Base-by-base conservation (phyloP, 176 grass and related monocot species). In the Oryza nivara region DNA sequence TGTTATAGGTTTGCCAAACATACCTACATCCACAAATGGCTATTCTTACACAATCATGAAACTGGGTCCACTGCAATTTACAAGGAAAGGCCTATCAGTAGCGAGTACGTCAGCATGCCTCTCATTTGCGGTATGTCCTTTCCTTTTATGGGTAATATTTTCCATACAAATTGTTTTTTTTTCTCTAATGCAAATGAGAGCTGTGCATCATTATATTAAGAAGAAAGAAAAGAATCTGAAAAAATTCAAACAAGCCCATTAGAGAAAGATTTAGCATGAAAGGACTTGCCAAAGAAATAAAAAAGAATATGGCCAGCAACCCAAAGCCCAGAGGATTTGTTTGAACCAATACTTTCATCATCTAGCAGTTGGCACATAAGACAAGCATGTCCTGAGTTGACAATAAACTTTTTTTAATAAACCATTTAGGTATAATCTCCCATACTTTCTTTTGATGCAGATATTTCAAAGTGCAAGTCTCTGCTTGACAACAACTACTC, bases 391-490 rank as follows among this genome's bases (percentile, higher is more conserved):
- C 25, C 68, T 46, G 45, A 73, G 70, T 73, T 60, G 15, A 72
- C 30, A 78, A 14, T 66, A 3, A 1, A 22, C 7, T 12, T 8
- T 45, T 28, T 16, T 28, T 16, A 49, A 23, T 80, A 46, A 65
- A 40, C 38, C 72, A 52, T 66, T 40, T 67, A 4, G 5, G 1
- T 54, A 60, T 58, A 22, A 25, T 60, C 23, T 85, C 54, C 74
- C 60, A 43, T 76, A 58, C 77, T 75, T 23, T 88, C 32, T 83
- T 78, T 83, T 32, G 36, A 19, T 85, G 83, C 88, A 95, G 96
- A 98, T 98, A 88, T 95, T 98, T 67, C 96, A 95, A 95, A 98
- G 96, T 81, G 93, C 91, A 67, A 95, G 93, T 87, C 89, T 98
- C 67, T 98, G 89, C 84, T 89, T 98, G 78, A 87, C 93, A 34